Conservation (phyloP, 371 early-diverging fungal genomes). For the Mortierella sp. region DNA sequence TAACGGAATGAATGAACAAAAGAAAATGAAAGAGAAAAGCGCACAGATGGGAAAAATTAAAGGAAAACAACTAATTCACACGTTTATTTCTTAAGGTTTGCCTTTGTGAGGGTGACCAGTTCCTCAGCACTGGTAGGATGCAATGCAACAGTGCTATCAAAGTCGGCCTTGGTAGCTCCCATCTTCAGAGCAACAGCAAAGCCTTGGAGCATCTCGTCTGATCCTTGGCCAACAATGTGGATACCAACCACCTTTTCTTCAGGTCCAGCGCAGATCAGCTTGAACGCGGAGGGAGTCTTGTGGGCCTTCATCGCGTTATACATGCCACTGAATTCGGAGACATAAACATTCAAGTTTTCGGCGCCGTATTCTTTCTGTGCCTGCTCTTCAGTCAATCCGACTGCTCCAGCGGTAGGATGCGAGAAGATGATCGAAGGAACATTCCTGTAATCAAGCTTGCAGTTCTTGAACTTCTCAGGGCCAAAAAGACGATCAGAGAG, state of each 20-base stretch:
- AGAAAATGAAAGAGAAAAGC: too few species aligned
- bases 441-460: constrained; percentile 91
- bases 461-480: constrained; percentile 66
- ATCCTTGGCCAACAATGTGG: constrained; percentile 92
- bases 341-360: constrained; percentile 86
- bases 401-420: constrained; percentile 91
- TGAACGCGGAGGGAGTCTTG: constrained; percentile 91
- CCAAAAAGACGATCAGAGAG: constrained; percentile 95
- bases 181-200: constrained; percentile 90
- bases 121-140: constrained; percentile 99
- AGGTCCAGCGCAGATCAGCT: constrained; percentile 84
- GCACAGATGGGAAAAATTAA: too few species aligned
- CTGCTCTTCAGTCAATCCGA: constrained; percentile 90
- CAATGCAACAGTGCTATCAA: constrained; percentile 96
- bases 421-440: constrained; percentile 98
- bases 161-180: constrained; percentile 97
- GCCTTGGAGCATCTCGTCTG: constrained; percentile 97
- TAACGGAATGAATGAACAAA: too few species aligned
- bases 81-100: constrained; percentile 48
- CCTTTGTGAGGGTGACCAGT: constrained; percentile 66
- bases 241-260: constrained; percentile 97
- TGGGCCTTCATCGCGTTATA: constrained; percentile 88
- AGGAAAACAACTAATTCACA: too few species aligned
- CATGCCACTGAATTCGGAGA: constrained; percentile 91
- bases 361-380: constrained; percentile 82